These are phyloP conservation scores for Alternaria sp. DNA, from an alignment of 2,329 filamentous ascomycete species.

Conservation along the genomic window DNA sequence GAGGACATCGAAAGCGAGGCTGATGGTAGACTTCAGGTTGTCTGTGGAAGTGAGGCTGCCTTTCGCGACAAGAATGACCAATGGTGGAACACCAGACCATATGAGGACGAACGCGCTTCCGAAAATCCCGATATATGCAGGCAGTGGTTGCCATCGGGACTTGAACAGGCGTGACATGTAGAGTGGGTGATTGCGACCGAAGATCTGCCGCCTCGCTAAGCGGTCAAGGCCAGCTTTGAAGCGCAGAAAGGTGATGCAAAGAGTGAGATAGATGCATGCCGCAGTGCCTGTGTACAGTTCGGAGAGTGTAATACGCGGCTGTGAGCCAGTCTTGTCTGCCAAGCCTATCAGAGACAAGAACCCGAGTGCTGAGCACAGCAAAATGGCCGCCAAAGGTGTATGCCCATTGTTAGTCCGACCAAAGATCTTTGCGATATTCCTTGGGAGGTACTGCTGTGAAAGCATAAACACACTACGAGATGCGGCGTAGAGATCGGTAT, in stretches of 20 bases:
- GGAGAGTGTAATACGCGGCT: conserved; percentile 36
- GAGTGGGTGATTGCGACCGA: conserved; percentile 29
- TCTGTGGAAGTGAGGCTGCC: conserved; percentile 10
- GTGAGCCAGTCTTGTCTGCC: conserved; percentile 25
- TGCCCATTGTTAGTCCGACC: conserved; percentile 41
- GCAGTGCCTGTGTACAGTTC: conserved; percentile 36
- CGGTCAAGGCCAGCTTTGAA: conserved; percentile 32
- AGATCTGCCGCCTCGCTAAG: conserved; percentile 21
- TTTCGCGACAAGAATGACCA: conserved; percentile 31
- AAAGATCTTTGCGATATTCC: conserved; percentile 23
- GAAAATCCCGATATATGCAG: conserved; percentile 38
- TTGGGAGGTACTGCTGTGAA: conserved; percentile 28
- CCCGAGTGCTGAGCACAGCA: conserved; percentile 35
- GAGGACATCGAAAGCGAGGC: conserved; percentile 32
- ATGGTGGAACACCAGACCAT: conserved; percentile 34
- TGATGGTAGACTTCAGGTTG: conserved; percentile 17
- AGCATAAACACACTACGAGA: conserved; percentile 41
- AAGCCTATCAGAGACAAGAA: conserved; percentile 36
- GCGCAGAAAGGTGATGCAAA: conserved; percentile 39
- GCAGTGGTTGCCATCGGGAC: conserved; percentile 42
- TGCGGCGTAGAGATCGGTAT: conserved; percentile 39
- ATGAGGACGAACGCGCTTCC: conserved; percentile 32
- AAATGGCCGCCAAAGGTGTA: conserved; percentile 38
- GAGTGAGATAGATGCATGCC: conserved; percentile 35
- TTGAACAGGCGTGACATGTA: conserved; percentile 38